These are phyloP conservation scores for Curvularia sp. DNA, from an alignment of 2,329 filamentous ascomycete genomes.

Conservation along the genomic window DNA sequence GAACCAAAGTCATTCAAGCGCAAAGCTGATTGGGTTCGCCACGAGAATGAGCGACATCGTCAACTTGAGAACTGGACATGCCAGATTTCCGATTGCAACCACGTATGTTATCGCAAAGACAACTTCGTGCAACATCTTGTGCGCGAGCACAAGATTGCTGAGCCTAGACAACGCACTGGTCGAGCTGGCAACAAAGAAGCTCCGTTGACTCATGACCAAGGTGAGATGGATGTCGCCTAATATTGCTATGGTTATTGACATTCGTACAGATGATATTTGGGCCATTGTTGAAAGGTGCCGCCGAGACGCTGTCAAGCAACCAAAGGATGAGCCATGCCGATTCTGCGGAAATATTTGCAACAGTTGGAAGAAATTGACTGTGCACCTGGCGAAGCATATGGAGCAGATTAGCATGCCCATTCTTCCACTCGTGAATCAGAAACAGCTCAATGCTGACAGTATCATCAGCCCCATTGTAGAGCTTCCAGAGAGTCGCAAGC, in stretches of 20 bases:
- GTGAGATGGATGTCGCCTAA: constrained; percentile 21
- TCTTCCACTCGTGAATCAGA: constrained; percentile 57
- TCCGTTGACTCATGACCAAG: constrained; percentile 33
- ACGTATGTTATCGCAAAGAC: constrained; percentile 85
- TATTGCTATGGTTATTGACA: constrained; percentile 20
- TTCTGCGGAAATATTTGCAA: constrained; percentile 84
- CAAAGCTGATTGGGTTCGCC: constrained; percentile 94
- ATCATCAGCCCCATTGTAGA: constrained; percentile 50
- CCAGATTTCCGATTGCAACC: constrained; percentile 78
- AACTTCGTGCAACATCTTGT: constrained; percentile 94
- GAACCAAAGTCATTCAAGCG: constrained; percentile 93
- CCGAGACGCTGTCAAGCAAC: constrained; percentile 68
- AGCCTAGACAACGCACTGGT: constrained; percentile 77
- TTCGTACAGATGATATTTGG: constrained; percentile 69
- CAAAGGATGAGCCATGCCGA: constrained; percentile 79
- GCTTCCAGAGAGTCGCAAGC: constrained; percentile 44
- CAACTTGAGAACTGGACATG: constrained; percentile 93
- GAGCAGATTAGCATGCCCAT: constrained; percentile 87
- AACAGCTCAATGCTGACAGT: constrained; percentile 47
- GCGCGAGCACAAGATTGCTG: constrained; percentile 84
- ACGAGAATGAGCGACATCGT: constrained; percentile 90
- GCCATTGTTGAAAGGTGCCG: constrained; percentile 79
- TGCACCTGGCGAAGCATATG: constrained; percentile 95
- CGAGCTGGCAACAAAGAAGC: constrained; percentile 51
- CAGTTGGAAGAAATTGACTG: constrained; percentile 91